phyloP scores from a whole-genome alignment of 1,139 yeast species.

The Eremothecium coryli region DNA sequence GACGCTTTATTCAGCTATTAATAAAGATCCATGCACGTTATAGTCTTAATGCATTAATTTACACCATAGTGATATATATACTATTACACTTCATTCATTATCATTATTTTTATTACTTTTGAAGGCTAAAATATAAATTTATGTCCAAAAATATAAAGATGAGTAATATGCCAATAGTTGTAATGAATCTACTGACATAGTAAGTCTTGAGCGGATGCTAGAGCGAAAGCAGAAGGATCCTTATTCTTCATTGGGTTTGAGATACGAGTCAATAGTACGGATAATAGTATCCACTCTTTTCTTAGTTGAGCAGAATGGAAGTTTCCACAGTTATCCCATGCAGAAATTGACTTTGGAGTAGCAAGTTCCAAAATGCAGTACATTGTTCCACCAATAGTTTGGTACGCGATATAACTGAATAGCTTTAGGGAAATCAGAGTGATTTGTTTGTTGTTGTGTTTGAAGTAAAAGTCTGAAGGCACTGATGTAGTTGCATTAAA shows the following conservation, averaged over 20 bases:
- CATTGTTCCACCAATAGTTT: conserved; percentile 5
- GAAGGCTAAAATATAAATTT: too few species aligned
- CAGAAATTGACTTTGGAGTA: conserved; percentile 2
- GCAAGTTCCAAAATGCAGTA: conserved; percentile 3
- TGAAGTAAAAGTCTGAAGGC: conserved; percentile 2
- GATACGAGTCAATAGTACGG: conserved; percentile 2
- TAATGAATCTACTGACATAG: too few species aligned
- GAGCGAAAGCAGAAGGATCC: too few species aligned
- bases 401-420: conserved; percentile 2
- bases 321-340: conserved; percentile 4
- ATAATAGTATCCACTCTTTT: conserved; percentile 4
- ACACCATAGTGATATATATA: too few species aligned
- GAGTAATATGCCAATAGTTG: too few species aligned
- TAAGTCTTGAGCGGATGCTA: too few species aligned
- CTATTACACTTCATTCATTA: too few species aligned
- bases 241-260: too few species aligned
- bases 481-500: conserved; percentile 1
- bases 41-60: too few species aligned
- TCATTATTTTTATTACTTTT: too few species aligned
- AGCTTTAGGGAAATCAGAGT: conserved; percentile 1
- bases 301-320: conserved; percentile 5
- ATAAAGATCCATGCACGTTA: too few species aligned
- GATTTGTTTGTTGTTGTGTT: conserved; percentile 1
- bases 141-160: conserved; percentile 1
- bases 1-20: conserved; percentile 26